A percentile compares a stretch with the other conserved stretches of the same genome.
phyloP scores from a whole-genome alignment of 495 filamentous ascomycete species.

The Podospora appendiculata region DNA sequence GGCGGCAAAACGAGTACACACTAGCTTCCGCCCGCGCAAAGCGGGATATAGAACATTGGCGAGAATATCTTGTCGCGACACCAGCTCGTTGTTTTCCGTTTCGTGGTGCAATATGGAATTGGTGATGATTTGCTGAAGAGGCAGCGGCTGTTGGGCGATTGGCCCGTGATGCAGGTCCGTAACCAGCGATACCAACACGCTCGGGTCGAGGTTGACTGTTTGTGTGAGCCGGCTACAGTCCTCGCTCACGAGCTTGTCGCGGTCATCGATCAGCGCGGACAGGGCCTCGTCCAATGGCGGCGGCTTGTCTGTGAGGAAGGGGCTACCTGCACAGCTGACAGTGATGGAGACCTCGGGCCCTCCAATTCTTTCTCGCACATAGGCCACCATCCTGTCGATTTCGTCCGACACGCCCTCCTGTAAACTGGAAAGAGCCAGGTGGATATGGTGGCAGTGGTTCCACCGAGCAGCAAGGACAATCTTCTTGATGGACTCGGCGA shows the following conservation, averaged over 20 bases:
- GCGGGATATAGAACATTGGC: slow-evolving; percentile 27
- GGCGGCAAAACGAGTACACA: slow-evolving; percentile 29
- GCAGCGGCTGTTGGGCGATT: slow-evolving; percentile 16
- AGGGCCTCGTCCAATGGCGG: slow-evolving; percentile 15
- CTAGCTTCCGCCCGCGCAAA: slow-evolving; percentile 23
- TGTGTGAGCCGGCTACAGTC: slow-evolving; percentile 22
- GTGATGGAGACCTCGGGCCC: slow-evolving; percentile 14
- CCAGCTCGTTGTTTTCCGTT: slow-evolving; percentile 20
- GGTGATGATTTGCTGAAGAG: slow-evolving; percentile 26
- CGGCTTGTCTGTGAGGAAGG: slow-evolving; percentile 8
- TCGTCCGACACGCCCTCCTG: slow-evolving; percentile 17
- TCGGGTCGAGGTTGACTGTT: slow-evolving; percentile 32
- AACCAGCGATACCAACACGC: slow-evolving; percentile 29
- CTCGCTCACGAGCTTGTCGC: slow-evolving; percentile 13
- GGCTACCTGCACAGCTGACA: slow-evolving; percentile 19
- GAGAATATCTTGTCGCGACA: slow-evolving; percentile 23
- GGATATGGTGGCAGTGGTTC: slow-evolving; percentile 24
- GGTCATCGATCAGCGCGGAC: slow-evolving; percentile 12
- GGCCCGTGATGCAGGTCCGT: slow-evolving; percentile 34
- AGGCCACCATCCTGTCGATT: slow-evolving; percentile 18
- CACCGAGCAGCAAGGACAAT: slow-evolving; percentile 23
- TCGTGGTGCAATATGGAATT: slow-evolving; percentile 27
- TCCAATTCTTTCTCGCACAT: slow-evolving; percentile 11
- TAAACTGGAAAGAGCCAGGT: slow-evolving; percentile 17
- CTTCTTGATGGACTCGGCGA: slow-evolving; percentile 17